These are phyloP conservation scores for Ceratocystis albifundus DNA, from an alignment of 2,329 filamentous ascomycete species.

Conservation along the genomic window DNA sequence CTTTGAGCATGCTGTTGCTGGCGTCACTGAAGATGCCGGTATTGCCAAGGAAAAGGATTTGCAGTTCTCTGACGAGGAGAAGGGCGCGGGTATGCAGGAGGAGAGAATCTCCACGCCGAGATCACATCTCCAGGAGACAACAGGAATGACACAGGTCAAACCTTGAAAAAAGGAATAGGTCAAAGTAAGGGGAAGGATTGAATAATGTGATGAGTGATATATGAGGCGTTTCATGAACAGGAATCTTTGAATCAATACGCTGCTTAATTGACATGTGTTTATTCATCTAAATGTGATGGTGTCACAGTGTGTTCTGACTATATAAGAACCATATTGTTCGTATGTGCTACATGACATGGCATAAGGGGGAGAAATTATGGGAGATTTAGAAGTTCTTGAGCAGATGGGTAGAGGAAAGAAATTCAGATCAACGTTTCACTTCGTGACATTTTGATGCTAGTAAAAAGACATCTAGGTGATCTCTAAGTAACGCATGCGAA, in stretches of 20 bases:
- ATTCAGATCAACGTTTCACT: too few species aligned
- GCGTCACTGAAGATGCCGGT: constrained; percentile 25
- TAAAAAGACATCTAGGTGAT: too few species aligned
- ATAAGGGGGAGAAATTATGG: too few species aligned
- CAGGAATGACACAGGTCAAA: background rate
- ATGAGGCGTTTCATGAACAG: background rate
- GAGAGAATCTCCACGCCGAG: constrained; percentile 6
- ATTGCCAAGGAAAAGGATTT: constrained; percentile 23
- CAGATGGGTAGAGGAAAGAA: too few species aligned
- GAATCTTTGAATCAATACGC: background rate
- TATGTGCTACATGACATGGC: too few species aligned
- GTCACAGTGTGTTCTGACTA: too few species aligned
- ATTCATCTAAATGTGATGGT: too few species aligned
- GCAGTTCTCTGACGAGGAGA: constrained; percentile 21
- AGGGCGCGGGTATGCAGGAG: constrained; percentile 12
- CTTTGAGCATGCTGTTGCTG: constrained; percentile 49
- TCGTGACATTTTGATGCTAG: too few species aligned
- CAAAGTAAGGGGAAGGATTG: background rate
- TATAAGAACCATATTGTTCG: too few species aligned
- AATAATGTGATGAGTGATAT: background rate
- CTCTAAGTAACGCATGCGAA: too few species aligned
- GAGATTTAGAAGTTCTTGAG: too few species aligned
- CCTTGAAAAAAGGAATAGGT: background rate
- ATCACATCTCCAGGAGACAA: background rate
- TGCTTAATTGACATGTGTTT: background rate